Base-by-base conservation (phyloP, 2,329 filamentous ascomycete species). In the Teratosphaeria nubilosa region DNA sequence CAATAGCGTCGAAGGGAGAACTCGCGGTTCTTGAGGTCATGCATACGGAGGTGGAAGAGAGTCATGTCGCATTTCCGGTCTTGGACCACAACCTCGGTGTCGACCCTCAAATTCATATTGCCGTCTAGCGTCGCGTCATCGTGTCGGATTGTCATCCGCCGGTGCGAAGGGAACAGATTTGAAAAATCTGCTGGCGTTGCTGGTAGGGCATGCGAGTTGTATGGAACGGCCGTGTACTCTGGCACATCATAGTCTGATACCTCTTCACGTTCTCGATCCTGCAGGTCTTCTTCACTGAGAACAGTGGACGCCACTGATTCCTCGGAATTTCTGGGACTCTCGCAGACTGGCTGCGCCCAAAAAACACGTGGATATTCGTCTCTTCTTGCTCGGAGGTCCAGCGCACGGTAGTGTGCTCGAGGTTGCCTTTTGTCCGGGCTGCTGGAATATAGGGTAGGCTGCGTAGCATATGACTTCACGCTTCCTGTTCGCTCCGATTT, bases 81-180 rank as follows among this genome's bases (percentile, higher is more conserved):
- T 27, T 81, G 80, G 27, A 77, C 75, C 27, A 77, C 74, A 52
- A 89, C 82, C 62, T 88, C 78, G 5, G 90, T 92, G 70, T 96
- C 91, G 59, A 97, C 81, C 32, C 91, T 86, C 58, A 99, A 80
- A 71, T 97, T 97, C 90, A 96, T 95, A 78, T 96, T 96, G 37
- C 92, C 92, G 71, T 99, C 92, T 3, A 86, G 75, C 0, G 91
- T 94, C 54, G 89, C 84, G 73, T 96, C 90, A 70, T 97, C 94
- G 70, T 97, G 92, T 30, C 88, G 85, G 68, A 99, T 90, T 37
- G 84, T 83, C 56, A 97, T 77, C 58, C 88, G 83, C 70, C 90
- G 85, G 64, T 86, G 82, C 9, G 91, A 95, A 11, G 94, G 92
- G 72, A 96, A 99, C 56, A 95, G 82, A 56, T 86, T 81, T 27